Evolutionary conservation across 331 rosid species (phyloP), one percentile per base, ranked within the genome.

Genomic region (Pyrus hybrid): DNA sequence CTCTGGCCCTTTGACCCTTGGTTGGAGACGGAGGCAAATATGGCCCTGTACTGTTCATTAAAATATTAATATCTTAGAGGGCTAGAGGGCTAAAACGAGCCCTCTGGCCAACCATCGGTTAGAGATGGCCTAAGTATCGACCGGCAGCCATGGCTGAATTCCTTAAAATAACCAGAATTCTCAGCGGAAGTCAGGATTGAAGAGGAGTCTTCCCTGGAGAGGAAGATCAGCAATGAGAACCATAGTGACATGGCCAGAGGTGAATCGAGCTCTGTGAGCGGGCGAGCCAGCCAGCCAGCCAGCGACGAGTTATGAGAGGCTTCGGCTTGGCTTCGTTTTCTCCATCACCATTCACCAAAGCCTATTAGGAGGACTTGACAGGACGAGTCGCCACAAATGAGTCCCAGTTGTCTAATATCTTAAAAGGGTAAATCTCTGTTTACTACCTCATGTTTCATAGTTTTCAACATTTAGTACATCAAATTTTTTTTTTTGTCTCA

Each of bases 161-260:
- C 71, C 57, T 61, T n/a, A 25, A 12, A 57, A 80, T 17, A 73
- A 28, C 79, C 75, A 28, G 41, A n/a, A 69, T 30, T 60, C 25
- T 17, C 37, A 17, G 65, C 54, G 58, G 63, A 51, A 28, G 61
- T 56, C 51, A 37, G 79, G 81, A 83, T 45, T 57, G 63, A 33
- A 79, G 67, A 62, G 69, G 71, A 86, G 76, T 72, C 96, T 91
- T 88, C 96, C 83, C 78, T 80, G 76, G 80, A 83, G 96, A 89
- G 90, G 95, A 79, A 78, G 78, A 69, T 83, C 80, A 58, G 28
- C 63, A 69, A 54, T 74, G 86, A 74, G 60, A 76, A 85, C 78
- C 90, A 89, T 85, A 77, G 88, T 85, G 84, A 96, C 97, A 92
- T 91, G 97, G 96, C 96, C 91, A 84, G 89, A 84, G 17, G 77